These are phyloP conservation scores for Starmerella floricola DNA, from an alignment of 805 yeast genomes.

Conservation along the genomic window DNA sequence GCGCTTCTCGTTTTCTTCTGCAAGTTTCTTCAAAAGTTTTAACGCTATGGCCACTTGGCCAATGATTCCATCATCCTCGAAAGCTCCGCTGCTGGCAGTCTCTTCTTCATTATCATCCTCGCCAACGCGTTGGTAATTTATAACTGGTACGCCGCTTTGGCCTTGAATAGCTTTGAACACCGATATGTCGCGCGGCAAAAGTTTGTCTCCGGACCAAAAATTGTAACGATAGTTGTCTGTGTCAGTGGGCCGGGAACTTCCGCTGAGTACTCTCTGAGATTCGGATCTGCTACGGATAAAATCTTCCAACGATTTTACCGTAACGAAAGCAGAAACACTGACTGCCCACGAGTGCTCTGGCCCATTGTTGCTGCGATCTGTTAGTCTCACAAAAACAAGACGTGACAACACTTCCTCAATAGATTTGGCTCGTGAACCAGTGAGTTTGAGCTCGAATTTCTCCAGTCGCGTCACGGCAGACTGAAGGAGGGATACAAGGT, in stretches of 20 bases:
- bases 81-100: not conserved
- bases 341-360: conserved; percentile 1
- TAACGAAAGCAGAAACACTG: conserved; percentile 5
- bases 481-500: conserved; percentile 7
- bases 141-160: conserved; percentile 1
- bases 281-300: conserved; percentile 4
- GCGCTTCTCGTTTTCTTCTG: conserved; percentile 8
- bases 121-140: conserved; percentile 2
- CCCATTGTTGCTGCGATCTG: not conserved
- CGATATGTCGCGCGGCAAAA: conserved; percentile 6
- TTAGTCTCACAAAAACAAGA: not conserved
- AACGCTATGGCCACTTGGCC: not conserved
- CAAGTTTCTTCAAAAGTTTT: conserved; percentile 7
- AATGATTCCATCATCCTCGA: not conserved
- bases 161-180: conserved; percentile 7
- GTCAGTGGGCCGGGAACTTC: not conserved
- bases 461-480: conserved; percentile 10
- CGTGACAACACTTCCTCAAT: conserved; percentile 6
- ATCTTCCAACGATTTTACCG: conserved; percentile 5
- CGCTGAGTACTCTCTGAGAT: not conserved
- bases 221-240: not conserved
- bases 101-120: conserved; percentile 1
- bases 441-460: conserved; percentile 6
- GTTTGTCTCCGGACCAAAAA: conserved; percentile 5
- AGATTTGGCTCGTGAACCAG: conserved; percentile 7